Conservation (phyloP, 495 filamentous ascomycete genomes). For the Trichoderma parareesei region DNA sequence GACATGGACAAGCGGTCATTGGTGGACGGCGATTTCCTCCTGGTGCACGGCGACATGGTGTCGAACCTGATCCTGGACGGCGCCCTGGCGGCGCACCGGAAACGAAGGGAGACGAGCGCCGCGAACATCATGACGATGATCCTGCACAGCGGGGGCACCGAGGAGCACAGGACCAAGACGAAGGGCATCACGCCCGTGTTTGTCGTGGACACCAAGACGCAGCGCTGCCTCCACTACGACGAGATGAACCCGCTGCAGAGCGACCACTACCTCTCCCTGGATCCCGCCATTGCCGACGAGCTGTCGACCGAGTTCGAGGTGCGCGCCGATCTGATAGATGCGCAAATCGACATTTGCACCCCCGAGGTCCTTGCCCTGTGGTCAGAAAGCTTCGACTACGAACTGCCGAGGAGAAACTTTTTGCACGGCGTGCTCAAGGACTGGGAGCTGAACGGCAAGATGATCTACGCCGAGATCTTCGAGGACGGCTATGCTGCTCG, state of each 20-base stretch:
- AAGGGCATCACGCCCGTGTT: constrained; percentile 72
- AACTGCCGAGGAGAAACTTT: constrained; percentile 79
- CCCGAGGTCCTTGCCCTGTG: constrained; percentile 89
- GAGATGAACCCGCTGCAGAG: constrained; percentile 50
- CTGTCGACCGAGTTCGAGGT: constrained; percentile 64
- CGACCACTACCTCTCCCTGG: constrained; percentile 54
- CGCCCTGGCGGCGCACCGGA: constrained; percentile 69
- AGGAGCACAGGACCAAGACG: constrained; percentile 61
- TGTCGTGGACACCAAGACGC: constrained; percentile 69
- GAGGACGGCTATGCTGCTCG: constrained; percentile 73
- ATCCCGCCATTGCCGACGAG: constrained; percentile 52
- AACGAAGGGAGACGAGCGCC: constrained; percentile 74
- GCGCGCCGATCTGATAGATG: constrained; percentile 84
- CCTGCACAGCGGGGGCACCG: constrained; percentile 64
- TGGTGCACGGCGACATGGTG: constrained; percentile 92
- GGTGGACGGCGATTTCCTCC: constrained; percentile 82
- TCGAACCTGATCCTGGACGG: constrained; percentile 77
- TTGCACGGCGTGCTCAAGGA: constrained; percentile 89
- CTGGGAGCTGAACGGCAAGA: constrained; percentile 92
- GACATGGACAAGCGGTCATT: constrained; percentile 82
- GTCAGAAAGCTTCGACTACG: constrained; percentile 97
- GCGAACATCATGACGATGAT: constrained; percentile 99
- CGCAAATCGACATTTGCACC: constrained; percentile 94
- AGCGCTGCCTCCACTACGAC: constrained; percentile 88
- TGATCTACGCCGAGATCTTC: constrained; percentile 84